Evolutionary conservation across 805 yeast species (phyloP).

Genomic region (Helenozyma baotianmanensis): DNA sequence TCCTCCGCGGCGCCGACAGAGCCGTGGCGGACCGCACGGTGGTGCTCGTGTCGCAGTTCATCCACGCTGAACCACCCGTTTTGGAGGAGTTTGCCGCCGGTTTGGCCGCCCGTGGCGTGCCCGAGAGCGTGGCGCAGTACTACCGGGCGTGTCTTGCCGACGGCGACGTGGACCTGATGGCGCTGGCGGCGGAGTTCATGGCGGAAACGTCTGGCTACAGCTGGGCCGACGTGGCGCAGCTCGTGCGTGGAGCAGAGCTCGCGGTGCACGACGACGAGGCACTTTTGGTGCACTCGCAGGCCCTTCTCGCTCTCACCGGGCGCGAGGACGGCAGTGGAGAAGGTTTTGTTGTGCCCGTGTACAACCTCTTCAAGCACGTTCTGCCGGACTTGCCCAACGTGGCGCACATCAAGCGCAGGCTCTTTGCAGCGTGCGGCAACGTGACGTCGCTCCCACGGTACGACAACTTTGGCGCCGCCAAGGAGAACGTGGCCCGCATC

Average conservation of each 20-base stretch:
- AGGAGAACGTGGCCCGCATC: slow-evolving; percentile 11
- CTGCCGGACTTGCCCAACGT: slow-evolving; percentile 1
- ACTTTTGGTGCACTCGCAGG: slow-evolving; percentile 5
- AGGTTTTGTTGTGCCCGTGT: slow-evolving; percentile 1
- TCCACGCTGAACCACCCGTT: slow-evolving; percentile 20
- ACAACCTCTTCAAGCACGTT: not conserved
- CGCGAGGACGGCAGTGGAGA: slow-evolving; percentile 11
- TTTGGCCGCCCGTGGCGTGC: slow-evolving; percentile 1
- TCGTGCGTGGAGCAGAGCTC: slow-evolving; percentile 2
- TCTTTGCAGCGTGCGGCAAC: slow-evolving; percentile 33
- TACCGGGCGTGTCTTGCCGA: slow-evolving; percentile 4
- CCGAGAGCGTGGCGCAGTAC: slow-evolving; percentile 6
- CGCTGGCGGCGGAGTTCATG: slow-evolving; percentile 7
- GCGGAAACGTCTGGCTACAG: slow-evolving; percentile 1
- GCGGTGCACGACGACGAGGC: not conserved
- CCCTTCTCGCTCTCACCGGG: slow-evolving; percentile 18
- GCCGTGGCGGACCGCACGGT: slow-evolving; percentile 11
- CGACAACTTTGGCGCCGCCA: slow-evolving; percentile 18
- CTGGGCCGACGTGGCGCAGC: slow-evolving; percentile 1
- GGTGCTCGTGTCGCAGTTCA: slow-evolving; percentile 30
- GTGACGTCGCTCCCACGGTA: slow-evolving; percentile 29
- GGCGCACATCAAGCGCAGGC: slow-evolving; percentile 19
- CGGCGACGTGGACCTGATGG: slow-evolving; percentile 1
- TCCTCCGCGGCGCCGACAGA: not conserved
- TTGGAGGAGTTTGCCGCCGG: slow-evolving; percentile 14